Evolutionary conservation across 805 yeast genomes (phyloP), one percentile per base, ranked within the genome.

Genomic region (Yarrowia divulgata): DNA sequence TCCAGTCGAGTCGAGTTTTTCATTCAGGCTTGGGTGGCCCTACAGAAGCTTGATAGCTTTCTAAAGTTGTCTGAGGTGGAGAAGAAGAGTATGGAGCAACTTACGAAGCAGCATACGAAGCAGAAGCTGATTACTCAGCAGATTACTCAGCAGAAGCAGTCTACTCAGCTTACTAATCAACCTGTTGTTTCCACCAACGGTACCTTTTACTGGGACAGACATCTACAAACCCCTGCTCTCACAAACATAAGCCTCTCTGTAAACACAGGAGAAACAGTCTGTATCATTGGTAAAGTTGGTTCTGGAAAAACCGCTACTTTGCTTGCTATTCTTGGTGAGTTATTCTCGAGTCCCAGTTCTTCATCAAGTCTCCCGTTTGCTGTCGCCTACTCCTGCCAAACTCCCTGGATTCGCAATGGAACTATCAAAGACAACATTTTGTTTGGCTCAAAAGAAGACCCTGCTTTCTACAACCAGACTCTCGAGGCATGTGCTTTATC

Each of bases 1-100:
- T n/a, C n/a, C n/a, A n/a, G n/a, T n/a, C n/a, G n/a, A n/a, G n/a
- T 93, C 50, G 87, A 96, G 43, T 87, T 85, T 74, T 90, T 89
- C 54, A 88, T 93, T 70, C 97, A 93, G 77, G 89, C 97, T 8
- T 91, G 90, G 79, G 97, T 93, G 34, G 92, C 98, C 0, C 78
- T 93, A 67, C 94, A 90, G 76, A 90, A 98, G 84, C 88, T 94
- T 67, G 85, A 84, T 71, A 88, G 86, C 32, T 94, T 92, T 76
- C 84, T 94, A 76, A 81, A 84, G 58, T 80, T 82, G 39, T 81
- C 81, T 32, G 82, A 83, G 73, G 76, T 75, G 39, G 77, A 73
- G 74, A 58, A 43, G 18, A 55, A 9, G 62, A 55, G 29, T 9
- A 74, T 74, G 4, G 81, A 72, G 83, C n/a, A n/a, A n/a, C n/a